These are phyloP conservation scores for Hygrophorus russula DNA, from an alignment of 768 basidiomycete genomes.

Conservation along the genomic window DNA sequence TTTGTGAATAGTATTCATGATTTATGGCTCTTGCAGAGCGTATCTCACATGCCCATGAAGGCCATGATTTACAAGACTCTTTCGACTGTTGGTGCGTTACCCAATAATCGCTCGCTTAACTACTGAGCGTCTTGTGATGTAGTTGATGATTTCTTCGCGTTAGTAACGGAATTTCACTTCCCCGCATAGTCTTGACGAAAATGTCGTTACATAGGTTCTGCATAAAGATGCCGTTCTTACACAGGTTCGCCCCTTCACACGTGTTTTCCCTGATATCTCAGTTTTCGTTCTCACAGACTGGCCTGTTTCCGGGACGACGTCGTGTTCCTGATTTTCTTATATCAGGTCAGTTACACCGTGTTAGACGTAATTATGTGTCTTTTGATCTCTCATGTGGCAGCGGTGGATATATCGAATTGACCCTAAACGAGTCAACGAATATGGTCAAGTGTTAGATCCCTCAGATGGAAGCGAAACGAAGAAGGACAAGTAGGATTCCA, in stretches of 20 bases:
- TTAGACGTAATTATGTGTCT: not conserved
- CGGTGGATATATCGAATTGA: conserved; percentile 98
- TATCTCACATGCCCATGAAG: conserved; percentile 98
- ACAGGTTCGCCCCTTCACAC: conserved; percentile 23
- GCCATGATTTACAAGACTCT: conserved; percentile 95
- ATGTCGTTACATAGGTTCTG: conserved; percentile 48
- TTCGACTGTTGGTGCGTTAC: conserved; percentile 36
- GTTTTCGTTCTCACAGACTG: conserved; percentile 28
- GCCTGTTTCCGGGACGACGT: conserved; percentile 87
- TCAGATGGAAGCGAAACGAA: conserved; percentile 33
- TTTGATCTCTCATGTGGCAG: conserved; percentile 26
- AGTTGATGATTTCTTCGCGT: conserved; percentile 91
- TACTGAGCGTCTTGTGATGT: conserved; percentile 13
- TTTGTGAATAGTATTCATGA: conserved; percentile 1
- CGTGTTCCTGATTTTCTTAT: conserved; percentile 85
- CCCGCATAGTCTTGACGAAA: too few species aligned
- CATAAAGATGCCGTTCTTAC: conserved; percentile 94
- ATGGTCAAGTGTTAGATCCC: conserved; percentile 72
- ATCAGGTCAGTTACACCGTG: conserved; percentile 51
- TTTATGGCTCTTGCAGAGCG: conserved; percentile 43
- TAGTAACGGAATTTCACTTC: conserved; percentile 15
- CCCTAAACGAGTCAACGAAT: conserved; percentile 91
- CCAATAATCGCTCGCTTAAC: too few species aligned
- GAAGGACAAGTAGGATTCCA: conserved; percentile 31
- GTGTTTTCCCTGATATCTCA: not conserved